Evolutionary conservation across 2,329 filamentous ascomycete species (phyloP), one percentile per base, ranked within the genome.

Genomic region (Camillea tinctor): DNA sequence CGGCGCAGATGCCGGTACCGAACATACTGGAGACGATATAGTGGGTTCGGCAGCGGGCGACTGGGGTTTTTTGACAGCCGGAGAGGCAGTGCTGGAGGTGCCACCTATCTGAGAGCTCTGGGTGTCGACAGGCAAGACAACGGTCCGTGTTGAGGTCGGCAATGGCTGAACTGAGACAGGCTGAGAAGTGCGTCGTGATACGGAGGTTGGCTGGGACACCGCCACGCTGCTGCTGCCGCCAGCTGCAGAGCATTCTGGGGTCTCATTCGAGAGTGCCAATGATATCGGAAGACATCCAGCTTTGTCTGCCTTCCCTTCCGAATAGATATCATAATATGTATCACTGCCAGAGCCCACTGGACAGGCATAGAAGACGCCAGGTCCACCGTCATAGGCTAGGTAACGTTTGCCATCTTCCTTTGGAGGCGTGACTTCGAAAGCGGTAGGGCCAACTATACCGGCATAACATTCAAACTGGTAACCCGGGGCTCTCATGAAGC

Each of bases 381-480:
- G 60, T 5, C 62, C 63, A 24, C 62, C 52, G 54, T 70, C 63
- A 36, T 73, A 71, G 26, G 61, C 64, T 44, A 73, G 68, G 44
- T 69, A 68, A 5, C 58, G 57, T 23, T 60, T 66, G 5, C 65
- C 68, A 52, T 65, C 54, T 5, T 48, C 40, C 6, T 55, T 56
- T 2, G 60, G 49, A 19, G 60, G 30, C 21, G 58, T 54, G 52
- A 71, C 60, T 3, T 66, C 64, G 54, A 73, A 73, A 13, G 55
- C 55, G 3, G 69, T 72, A 13, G 59, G 59, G 2, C 69, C 69
- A 22, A 66, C 54, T 5, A 61, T 53, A n/a, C 67, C 69, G 13
- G 65, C 64, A 30, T 66, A 68, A 40, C 71, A 73, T 48, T 69
- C 61, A 52, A 73, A 71, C 50, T 71, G 63, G 24, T 69, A 58